These are phyloP conservation scores for Metschnikowia bowlesiae DNA, from an alignment of 805 yeast species.

Conservation along the genomic window DNA sequence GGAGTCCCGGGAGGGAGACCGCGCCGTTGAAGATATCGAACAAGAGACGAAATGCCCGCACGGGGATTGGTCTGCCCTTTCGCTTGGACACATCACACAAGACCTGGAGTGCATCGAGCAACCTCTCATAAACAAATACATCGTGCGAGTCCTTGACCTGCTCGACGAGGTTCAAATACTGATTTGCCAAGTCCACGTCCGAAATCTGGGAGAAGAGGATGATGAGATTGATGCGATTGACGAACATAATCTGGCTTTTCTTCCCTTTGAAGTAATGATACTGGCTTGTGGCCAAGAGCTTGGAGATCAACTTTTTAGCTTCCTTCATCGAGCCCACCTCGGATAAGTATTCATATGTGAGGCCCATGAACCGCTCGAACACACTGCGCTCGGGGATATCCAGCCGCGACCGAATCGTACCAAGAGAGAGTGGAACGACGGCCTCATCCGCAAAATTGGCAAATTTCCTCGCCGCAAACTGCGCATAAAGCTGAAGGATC, in stretches of 20 bases:
- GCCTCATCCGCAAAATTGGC: conserved; percentile 35
- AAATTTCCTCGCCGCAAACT: conserved; percentile 30
- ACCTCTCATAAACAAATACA: conserved; percentile 19
- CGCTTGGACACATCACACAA: conserved; percentile 17
- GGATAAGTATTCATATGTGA: conserved; percentile 32
- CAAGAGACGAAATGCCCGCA: conserved; percentile 17
- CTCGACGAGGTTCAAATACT: conserved; percentile 22
- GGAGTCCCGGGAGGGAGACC: conserved; percentile 4
- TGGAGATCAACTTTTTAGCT: conserved; percentile 28
- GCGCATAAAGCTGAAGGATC: conserved; percentile 25
- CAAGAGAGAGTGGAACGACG: conserved; percentile 20
- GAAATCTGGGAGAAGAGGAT: conserved; percentile 32
- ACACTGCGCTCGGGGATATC: conserved; percentile 25
- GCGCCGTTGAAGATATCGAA: conserved; percentile 10
- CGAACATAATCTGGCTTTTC: conserved; percentile 27
- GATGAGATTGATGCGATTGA: conserved; percentile 36
- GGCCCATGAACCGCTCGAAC: conserved; percentile 34
- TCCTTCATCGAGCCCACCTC: conserved; percentile 22
- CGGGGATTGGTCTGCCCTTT: conserved; percentile 17
- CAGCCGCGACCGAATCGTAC: conserved; percentile 19
- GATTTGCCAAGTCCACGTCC: conserved; percentile 28
- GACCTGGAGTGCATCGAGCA: conserved; percentile 19
- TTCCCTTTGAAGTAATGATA: conserved; percentile 26
- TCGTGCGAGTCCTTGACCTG: conserved; percentile 24
- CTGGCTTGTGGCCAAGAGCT: conserved; percentile 36